Conservation (phyloP, 805 yeast genomes). For the Clavispora asparagi region DNA sequence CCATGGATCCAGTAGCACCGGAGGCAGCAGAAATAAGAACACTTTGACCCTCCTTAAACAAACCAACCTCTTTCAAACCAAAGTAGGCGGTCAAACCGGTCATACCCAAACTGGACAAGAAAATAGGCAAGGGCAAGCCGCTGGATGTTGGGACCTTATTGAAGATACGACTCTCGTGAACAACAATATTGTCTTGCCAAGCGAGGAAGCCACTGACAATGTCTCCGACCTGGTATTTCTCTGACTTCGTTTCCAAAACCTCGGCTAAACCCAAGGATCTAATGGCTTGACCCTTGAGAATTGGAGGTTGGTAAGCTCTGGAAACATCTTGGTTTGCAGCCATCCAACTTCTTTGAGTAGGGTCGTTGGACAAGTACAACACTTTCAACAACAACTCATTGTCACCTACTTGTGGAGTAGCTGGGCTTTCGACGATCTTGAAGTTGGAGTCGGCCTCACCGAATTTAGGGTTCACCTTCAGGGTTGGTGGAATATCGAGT, state of each 20-base stretch:
- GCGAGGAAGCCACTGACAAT: slow-evolving; percentile 31
- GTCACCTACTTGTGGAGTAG: slow-evolving; percentile 17
- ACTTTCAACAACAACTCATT: slow-evolving; percentile 43
- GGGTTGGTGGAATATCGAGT: slow-evolving; percentile 19
- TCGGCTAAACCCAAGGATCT: slow-evolving; percentile 44
- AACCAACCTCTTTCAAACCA: slow-evolving; percentile 48
- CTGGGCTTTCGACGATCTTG: slow-evolving; percentile 15
- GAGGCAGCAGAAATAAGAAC: slow-evolving; percentile 61
- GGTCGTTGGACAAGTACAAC: slow-evolving; percentile 51
- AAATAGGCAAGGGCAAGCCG: slow-evolving; percentile 36
- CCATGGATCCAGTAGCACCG: slow-evolving; percentile 67
- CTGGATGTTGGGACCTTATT: slow-evolving; percentile 24
- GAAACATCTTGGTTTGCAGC: slow-evolving; percentile 26
- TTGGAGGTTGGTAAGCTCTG: slow-evolving; percentile 32
- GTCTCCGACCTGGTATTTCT: slow-evolving; percentile 40
- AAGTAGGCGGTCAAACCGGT: slow-evolving; percentile 61
- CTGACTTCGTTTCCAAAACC: slow-evolving; percentile 43
- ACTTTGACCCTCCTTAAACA: slow-evolving; percentile 40
- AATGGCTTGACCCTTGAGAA: slow-evolving; percentile 41
- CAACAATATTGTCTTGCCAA: slow-evolving; percentile 47
- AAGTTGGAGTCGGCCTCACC: slow-evolving; percentile 27
- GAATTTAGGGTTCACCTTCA: slow-evolving; percentile 16
- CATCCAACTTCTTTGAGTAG: slow-evolving; percentile 59
- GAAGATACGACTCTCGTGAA: slow-evolving; percentile 21
- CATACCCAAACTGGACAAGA: slow-evolving; percentile 47